Evolutionary conservation across 768 basidiomycete species (phyloP), one percentile per base, ranked within the genome.

Genomic region (Leccinum disarticulatum): DNA sequence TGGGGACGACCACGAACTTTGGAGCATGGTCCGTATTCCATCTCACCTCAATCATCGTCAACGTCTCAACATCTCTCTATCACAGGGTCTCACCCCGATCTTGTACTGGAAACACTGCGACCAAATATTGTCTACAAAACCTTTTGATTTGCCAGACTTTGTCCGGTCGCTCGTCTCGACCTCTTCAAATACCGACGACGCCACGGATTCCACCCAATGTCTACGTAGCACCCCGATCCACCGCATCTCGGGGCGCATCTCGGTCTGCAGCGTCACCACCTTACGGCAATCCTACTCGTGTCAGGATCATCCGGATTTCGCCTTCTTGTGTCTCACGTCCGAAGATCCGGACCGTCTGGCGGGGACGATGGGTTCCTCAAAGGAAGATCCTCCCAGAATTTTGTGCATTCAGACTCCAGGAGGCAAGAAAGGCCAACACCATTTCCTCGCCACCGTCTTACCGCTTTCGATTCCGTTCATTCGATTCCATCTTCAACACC

Each of bases 1-100:
- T 0, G 96, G 95, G 0, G 96, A 98, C 67, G 96, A 98, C 66
- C 93, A 95, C 68, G 95, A 97, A 72, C 77, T 90, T 6, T 95
- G 93, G 94, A 82, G 87, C 30, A 83, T 84, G 84, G 91, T 90
- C 57, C 31, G 78, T 70, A 15, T 31, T 22, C 31, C 13, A 50
- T 38, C 49, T 55, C 52, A 2, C 30, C 38, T 48, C 31, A 13
- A 31, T 19, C 43, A 27, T 47, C 15, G 30, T 3, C 13, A 27
- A 27, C 22, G 3, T 28, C 25, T 31, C 2, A 22, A 22, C 35
- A 11, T 41, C 19, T 22, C 53, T 28, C 15, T 38, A 41, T 27
- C 38, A 46, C 64, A 93, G 89, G 93, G 93, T 4, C 75, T 96
- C 56, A 91, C 86, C 1, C 89, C 95, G 0, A 63, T 69, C 2